Evolutionary conservation across 768 basidiomycete genomes (phyloP), one percentile per base, ranked within the genome.

Genomic region (Trametes maxima): DNA sequence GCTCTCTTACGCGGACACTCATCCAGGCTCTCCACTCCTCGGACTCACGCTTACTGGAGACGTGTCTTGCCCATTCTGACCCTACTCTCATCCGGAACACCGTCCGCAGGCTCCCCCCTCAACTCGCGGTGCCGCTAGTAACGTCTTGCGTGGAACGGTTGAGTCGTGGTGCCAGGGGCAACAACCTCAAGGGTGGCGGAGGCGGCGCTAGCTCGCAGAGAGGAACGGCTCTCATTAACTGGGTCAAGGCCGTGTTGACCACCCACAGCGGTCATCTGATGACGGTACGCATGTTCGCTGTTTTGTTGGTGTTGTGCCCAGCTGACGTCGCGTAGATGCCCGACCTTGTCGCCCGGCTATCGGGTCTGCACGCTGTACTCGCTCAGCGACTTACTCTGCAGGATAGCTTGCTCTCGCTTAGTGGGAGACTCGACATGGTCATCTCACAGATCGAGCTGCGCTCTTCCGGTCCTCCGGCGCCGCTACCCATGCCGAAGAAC

Each of bases 1-100:
- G 88, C 65, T 95, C 96, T 0, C 82, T 98, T 60, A 93, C 96
- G 25, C 88, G 94, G 57, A 95, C 96, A 25, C 82, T 99, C 50
- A 92, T 96, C 59, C 97, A 99, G 76, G 96, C 97, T 0, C 77
- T 99, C 25, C 97, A 99, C 73, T 98, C 97, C 0, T 89, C 91
- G 19, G 97, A 99, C 78, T 84, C 90, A 2, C 85, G 85, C 11
- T 78, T 98, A 39, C 77, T 98, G 61, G 93, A 97, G 70, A 89
- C 89, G 24, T 96, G 95, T 75, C 76, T 96, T 33, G 78, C 85
- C 0, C 92, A 98, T 74, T 90, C 93, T 17, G 88, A 95, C 68
- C 78, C 82, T n/a, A 73, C 78, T 2, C 78, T 99, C 48, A 90
- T 99, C 60, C 83, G 87, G 47, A 92, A 94, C 70, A 97, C 96